Conservation (phyloP, 1,284 basidiomycete species). For the Amylostereum areolatum region DNA sequence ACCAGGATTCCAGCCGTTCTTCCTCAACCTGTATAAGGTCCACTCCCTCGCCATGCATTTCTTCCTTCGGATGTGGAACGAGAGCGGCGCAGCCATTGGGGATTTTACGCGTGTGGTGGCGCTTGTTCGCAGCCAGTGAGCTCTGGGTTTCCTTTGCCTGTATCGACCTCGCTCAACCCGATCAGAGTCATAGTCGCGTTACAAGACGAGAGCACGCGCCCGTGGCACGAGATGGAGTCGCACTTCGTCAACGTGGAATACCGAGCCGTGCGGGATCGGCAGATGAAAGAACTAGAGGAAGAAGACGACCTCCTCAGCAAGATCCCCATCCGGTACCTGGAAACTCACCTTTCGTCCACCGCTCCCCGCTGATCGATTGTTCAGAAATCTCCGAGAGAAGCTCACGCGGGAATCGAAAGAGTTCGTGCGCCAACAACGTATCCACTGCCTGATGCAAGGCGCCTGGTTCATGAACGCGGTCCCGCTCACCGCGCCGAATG, state of each 20-base stretch:
- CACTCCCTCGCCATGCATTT: constrained; percentile 83
- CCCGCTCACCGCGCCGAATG: constrained; percentile 37
- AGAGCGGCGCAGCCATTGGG: constrained; percentile 75
- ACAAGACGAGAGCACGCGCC: constrained; percentile 68
- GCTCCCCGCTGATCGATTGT: constrained; percentile 2
- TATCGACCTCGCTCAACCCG: not conserved
- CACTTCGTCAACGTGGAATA: constrained; percentile 88
- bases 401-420: constrained; percentile 91
- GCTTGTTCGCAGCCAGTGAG: constrained; percentile 83
- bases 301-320: constrained; percentile 89
- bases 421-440: constrained; percentile 87
- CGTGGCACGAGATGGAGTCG: constrained; percentile 82
- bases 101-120: constrained; percentile 84
- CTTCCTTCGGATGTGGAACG: constrained; percentile 94
- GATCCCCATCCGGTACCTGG: constrained; percentile 70
- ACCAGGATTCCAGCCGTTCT: constrained; percentile 83
- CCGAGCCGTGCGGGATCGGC: constrained; percentile 80
- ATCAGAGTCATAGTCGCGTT: constrained; percentile 72
- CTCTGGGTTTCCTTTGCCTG: constrained; percentile 15
- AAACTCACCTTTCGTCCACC: constrained; percentile 1
- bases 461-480: constrained; percentile 86
- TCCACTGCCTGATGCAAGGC: constrained; percentile 84
- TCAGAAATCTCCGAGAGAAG: constrained; percentile 78
- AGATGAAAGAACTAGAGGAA: constrained; percentile 90
- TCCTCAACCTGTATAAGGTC: constrained; percentile 81